phyloP scores from a whole-genome alignment of 1,284 basidiomycete genomes.

The Schizopora paradoxa region DNA sequence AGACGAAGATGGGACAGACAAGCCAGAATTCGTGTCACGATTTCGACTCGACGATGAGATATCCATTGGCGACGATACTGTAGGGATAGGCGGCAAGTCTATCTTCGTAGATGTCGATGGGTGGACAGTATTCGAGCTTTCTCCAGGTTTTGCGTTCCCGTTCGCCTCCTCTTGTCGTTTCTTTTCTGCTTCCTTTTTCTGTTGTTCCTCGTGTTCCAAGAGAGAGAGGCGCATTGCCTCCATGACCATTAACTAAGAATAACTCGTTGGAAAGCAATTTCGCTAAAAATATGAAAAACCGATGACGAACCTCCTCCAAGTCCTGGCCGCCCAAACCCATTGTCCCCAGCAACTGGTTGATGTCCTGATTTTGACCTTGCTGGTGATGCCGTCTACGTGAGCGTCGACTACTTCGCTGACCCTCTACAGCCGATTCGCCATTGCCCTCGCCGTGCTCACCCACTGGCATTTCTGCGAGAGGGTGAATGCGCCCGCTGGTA shows the following conservation, averaged over 20 bases:
- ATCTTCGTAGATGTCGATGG: constrained; percentile 6
- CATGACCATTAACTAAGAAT: constrained; percentile 88
- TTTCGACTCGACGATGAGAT: constrained; percentile 1
- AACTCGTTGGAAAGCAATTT: constrained; percentile 32
- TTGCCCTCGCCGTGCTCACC: constrained; percentile 46
- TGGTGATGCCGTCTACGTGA: constrained; percentile 53
- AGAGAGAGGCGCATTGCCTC: constrained; percentile 97
- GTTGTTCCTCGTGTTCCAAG: constrained; percentile 84
- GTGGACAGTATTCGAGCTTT: not conserved
- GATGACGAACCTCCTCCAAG: constrained; percentile 74
- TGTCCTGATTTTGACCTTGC: constrained; percentile 45
- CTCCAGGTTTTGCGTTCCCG: constrained; percentile 25
- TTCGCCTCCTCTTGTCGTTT: constrained; percentile 44
- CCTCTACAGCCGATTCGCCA: constrained; percentile 33
- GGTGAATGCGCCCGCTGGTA: constrained; percentile 73
- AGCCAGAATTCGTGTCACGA: not conserved
- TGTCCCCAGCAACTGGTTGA: constrained; percentile 54
- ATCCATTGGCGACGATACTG: constrained; percentile 12
- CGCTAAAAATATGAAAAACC: constrained; percentile 30
- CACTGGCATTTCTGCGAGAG: constrained; percentile 39
- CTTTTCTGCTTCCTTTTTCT: constrained; percentile 61
- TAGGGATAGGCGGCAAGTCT: constrained; percentile 12
- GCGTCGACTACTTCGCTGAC: constrained; percentile 44
- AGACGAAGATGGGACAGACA: not conserved
- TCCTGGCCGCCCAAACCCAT: constrained; percentile 75